These are phyloP conservation scores for Aspergillus spinulosporus DNA, from an alignment of 2,329 filamentous ascomycete genomes.

Conservation along the genomic window DNA sequence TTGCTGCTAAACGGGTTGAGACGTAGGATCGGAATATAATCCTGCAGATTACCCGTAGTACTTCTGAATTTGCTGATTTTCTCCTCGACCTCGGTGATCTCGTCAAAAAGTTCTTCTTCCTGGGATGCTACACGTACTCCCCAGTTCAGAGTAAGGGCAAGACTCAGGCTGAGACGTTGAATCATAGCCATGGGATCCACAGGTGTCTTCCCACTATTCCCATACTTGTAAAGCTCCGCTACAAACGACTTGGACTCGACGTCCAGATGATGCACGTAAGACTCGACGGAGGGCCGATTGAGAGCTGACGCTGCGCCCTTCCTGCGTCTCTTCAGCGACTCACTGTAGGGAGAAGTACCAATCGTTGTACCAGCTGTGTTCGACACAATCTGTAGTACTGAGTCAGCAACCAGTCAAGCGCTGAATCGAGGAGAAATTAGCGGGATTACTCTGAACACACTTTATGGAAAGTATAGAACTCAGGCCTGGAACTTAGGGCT, in stretches of 20 bases:
- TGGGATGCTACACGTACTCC: conserved; percentile 61
- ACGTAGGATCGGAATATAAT: conserved; percentile 74
- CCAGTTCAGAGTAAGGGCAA: conserved; percentile 67
- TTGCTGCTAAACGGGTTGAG: conserved; percentile 64
- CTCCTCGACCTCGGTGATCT: conserved; percentile 73
- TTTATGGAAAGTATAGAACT: conserved; percentile 63
- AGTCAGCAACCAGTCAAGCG: background rate
- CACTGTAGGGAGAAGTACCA: conserved; percentile 66
- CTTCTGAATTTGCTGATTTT: conserved; percentile 71
- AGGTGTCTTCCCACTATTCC: conserved; percentile 53
- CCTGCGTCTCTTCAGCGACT: conserved; percentile 62
- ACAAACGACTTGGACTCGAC: conserved; percentile 64
- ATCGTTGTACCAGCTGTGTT: conserved; percentile 68
- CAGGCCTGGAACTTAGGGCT: conserved; percentile 56
- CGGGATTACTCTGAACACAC: conserved; percentile 31
- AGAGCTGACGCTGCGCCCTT: conserved; percentile 67
- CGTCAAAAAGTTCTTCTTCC: conserved; percentile 64
- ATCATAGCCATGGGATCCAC: conserved; percentile 70
- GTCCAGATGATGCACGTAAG: conserved; percentile 63
- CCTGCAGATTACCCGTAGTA: conserved; percentile 78
- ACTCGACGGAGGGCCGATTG: conserved; percentile 64
- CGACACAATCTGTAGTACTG: conserved; percentile 54
- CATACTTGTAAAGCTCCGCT: conserved; percentile 60
- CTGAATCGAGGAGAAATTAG: background rate
- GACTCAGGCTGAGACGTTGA: conserved; percentile 62